phyloP scores from a whole-genome alignment of 768 basidiomycete species.

The Phlegmacium glaucopus region DNA sequence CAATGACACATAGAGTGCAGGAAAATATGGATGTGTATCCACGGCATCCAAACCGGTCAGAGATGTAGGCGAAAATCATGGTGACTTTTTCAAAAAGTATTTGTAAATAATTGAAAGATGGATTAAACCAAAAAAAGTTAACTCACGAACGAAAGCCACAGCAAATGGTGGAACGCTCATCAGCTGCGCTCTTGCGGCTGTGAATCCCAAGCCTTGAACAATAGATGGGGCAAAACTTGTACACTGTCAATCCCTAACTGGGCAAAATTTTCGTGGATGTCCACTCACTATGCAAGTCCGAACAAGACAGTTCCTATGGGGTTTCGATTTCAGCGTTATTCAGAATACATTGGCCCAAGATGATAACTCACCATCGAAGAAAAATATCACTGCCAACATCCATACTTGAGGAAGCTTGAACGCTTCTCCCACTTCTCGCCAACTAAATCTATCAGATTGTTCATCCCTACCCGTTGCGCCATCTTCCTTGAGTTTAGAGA shows the following conservation, averaged over 20 bases:
- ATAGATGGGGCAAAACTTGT: constrained; percentile 71
- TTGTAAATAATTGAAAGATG: neutral
- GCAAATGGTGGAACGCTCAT: constrained; percentile 62
- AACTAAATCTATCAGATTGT: constrained; percentile 45
- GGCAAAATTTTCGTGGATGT: constrained; percentile 1
- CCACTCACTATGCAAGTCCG: constrained; percentile 45
- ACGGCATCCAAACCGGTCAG: constrained; percentile 51
- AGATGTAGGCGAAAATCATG: constrained; percentile 40
- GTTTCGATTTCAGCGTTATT: constrained; percentile 1
- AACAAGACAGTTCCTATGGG: constrained; percentile 41
- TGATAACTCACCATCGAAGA: constrained; percentile 45
- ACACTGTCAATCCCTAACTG: neutral
- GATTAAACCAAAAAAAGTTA: neutral
- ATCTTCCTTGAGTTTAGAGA: constrained; percentile 37
- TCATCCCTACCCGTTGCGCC: constrained; percentile 34
- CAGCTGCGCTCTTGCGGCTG: constrained; percentile 50
- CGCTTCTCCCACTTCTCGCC: constrained; percentile 49
- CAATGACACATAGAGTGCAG: constrained; percentile 39
- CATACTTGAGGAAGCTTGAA: constrained; percentile 53
- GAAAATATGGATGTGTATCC: constrained; percentile 44
- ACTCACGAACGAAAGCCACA: constrained; percentile 44
- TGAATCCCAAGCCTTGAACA: constrained; percentile 57
- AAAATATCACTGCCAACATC: constrained; percentile 46
- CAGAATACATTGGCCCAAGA: neutral
- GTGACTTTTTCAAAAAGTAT: constrained; percentile 23